A percentile compares a stretch with the other conserved stretches of the same genome.
Evolutionary conservation across 2,329 filamentous ascomycete species (phyloP).

Genomic region (Sordariomycetes sp.): DNA sequence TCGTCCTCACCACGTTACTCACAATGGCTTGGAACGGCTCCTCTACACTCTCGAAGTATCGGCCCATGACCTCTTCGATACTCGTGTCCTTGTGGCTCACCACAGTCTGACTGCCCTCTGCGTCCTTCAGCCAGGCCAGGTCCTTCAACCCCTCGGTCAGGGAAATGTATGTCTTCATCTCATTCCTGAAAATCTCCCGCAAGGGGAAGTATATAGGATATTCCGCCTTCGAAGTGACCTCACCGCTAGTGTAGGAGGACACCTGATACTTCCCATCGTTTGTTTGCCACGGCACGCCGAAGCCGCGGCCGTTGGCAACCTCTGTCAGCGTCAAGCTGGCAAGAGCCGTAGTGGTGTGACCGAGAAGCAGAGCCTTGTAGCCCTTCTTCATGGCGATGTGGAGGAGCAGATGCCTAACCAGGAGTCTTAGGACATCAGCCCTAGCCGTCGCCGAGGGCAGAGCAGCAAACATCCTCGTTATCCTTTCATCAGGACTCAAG

Average conservation of each 20-base stretch:
- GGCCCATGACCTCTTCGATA: slow-evolving; percentile 82
- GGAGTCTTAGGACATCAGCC: slow-evolving; percentile 61
- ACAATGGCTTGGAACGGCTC: slow-evolving; percentile 83
- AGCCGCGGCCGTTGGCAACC: slow-evolving; percentile 85
- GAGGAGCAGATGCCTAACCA: slow-evolving; percentile 65
- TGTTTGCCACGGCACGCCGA: slow-evolving; percentile 71
- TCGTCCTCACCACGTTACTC: slow-evolving; percentile 88
- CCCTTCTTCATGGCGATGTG: slow-evolving; percentile 46
- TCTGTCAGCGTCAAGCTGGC: slow-evolving; percentile 80
- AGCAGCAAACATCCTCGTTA: slow-evolving; percentile 47
- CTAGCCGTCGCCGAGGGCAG: slow-evolving; percentile 68
- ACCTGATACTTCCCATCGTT: slow-evolving; percentile 55
- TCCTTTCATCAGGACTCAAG: slow-evolving; percentile 16
- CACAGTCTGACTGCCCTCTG: slow-evolving; percentile 24
- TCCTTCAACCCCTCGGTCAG: slow-evolving; percentile 42
- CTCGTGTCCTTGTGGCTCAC: slow-evolving; percentile 67
- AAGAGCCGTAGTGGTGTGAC: slow-evolving; percentile 78
- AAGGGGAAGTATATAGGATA: slow-evolving; percentile 65
- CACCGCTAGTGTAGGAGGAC: slow-evolving; percentile 16
- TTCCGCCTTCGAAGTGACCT: slow-evolving; percentile 10
- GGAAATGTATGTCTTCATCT: slow-evolving; percentile 60
- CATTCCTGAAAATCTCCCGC: slow-evolving; percentile 75
- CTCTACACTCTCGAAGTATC: slow-evolving; percentile 78
- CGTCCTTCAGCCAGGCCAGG: slow-evolving; percentile 31
- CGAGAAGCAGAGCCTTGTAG: slow-evolving; percentile 69